Conservation (phyloP, 192 early-diverging fungal species). For the Phycomyces blakesleeanus region DNA sequence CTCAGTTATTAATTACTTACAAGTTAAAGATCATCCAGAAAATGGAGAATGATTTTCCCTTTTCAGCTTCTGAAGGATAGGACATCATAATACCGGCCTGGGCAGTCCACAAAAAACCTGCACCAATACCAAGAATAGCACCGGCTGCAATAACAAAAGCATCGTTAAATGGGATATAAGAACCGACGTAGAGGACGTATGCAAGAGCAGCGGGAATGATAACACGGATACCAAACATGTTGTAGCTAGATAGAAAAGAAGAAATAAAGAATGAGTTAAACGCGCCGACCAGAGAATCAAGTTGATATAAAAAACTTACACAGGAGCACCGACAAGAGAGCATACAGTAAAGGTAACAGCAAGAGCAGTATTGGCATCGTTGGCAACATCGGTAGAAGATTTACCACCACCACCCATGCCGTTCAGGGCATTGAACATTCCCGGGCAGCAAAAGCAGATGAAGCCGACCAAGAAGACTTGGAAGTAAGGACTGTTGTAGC, state of each 20-base stretch:
- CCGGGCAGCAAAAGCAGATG: constrained; percentile 75
- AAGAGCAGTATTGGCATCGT: constrained; percentile 76
- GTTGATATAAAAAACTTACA: constrained; percentile 31
- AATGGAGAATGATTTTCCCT: constrained; percentile 75
- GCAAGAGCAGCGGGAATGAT: constrained; percentile 63
- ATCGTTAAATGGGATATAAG: constrained; percentile 59
- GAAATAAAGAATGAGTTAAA: background rate
- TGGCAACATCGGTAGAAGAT: constrained; percentile 51
- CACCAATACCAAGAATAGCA: constrained; percentile 78
- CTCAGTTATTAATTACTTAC: constrained; percentile 8
- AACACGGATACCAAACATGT: constrained; percentile 70
- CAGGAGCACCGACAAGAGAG: constrained; percentile 68
- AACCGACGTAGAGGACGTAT: constrained; percentile 76
- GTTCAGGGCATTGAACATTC: constrained; percentile 69
- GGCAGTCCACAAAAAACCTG: constrained; percentile 75
- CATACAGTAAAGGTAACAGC: constrained; percentile 77
- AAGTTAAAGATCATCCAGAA: constrained; percentile 90
- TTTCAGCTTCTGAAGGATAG: constrained; percentile 78
- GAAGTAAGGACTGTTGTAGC: constrained; percentile 52
- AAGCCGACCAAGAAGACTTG: constrained; percentile 65
- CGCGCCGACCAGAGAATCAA: too few species aligned
- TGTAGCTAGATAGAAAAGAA: constrained; percentile 57
- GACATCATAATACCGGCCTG: constrained; percentile 85
- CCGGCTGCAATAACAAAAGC: constrained; percentile 71
- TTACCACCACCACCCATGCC: constrained; percentile 65